Evolutionary conservation across 768 basidiomycete species (phyloP), one percentile per base, ranked within the genome.

Genomic region (Leccinum subtestaceum): DNA sequence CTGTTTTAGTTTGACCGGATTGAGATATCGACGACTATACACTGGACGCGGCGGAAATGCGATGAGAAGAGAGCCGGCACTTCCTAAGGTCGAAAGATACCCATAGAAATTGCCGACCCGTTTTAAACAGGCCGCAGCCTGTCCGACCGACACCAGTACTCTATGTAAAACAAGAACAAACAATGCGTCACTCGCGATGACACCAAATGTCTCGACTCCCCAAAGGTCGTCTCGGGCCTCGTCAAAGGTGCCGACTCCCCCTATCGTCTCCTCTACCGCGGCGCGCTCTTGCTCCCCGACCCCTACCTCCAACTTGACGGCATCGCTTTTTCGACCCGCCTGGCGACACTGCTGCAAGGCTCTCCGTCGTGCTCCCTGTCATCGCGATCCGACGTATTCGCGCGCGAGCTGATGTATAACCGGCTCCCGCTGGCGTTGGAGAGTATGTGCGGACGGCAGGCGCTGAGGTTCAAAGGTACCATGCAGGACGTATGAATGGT

Each of bases 391-490:
- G 72, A 74, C 11, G 58, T 66, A 23, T 57, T 43, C 5, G 55
- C 57, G 1, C 48, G 60, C 10, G 76, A 77, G 15, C 74, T 92
- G 13, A 77, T 91, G 21, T 76, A 87, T 60, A 89, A 87, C 62
- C 84, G 85, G 0, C 76, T 91, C 13, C 86, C 89, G 4, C 72
- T 91, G 21, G 85, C 88, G 0, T 69, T 92, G 53, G 90, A 91
- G 72, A 89, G 84, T 70, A 90, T 92, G 88, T 87, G 88, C 40
- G 87, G 88, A 17, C 74, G 88, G 19, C 86, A 85, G 1, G 80
- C 81, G 23, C 72, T 92, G 19, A 77, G 82, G 36, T 80, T 88
- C 59, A 74, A 84, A 50, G 87, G 84, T 0, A 23, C 23, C 2
- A 76, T 78, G 40, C 68, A 75, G 38, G 82, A 86, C 53, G 67